phyloP scores from a whole-genome alignment of 768 basidiomycete species.

The Tubosaeta sp. region DNA sequence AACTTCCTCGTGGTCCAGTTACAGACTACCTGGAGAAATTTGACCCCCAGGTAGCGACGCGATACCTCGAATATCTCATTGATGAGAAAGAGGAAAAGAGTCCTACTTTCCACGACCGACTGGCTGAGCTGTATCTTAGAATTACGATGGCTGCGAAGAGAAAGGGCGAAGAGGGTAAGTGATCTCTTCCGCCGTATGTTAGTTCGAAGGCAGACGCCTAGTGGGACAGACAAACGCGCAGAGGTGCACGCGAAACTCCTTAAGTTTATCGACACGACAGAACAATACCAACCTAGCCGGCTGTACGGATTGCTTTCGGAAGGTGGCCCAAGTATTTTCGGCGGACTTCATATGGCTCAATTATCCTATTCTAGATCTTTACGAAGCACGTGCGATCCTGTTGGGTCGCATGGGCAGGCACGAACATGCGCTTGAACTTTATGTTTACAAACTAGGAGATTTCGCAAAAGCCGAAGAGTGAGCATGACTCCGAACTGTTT shows the following conservation, averaged over 20 bases:
- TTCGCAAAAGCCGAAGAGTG: constrained; percentile 83
- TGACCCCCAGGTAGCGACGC: constrained; percentile 55
- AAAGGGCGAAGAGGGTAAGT: constrained; percentile 54
- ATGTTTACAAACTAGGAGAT: constrained; percentile 83
- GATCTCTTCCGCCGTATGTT: background rate
- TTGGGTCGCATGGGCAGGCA: constrained; percentile 87
- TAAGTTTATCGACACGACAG: constrained; percentile 67
- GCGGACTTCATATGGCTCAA: background rate
- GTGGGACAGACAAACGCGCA: constrained; percentile 39
- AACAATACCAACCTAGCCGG: constrained; percentile 70
- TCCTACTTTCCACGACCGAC: constrained; percentile 76
- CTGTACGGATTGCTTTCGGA: constrained; percentile 82
- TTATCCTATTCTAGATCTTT: constrained; percentile 55
- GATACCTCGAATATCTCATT: constrained; percentile 85
- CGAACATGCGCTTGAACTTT: constrained; percentile 91
- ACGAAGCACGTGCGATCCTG: constrained; percentile 88
- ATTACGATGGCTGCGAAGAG: constrained; percentile 59
- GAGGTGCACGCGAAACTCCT: constrained; percentile 68
- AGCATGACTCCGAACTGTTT: constrained; percentile 17
- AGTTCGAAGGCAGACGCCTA: background rate
- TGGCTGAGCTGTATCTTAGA: constrained; percentile 82
- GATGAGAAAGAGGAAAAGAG: constrained; percentile 65
- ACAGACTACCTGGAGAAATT: constrained; percentile 74
- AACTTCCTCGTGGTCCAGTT: constrained; percentile 75
- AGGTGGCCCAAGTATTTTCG: constrained; percentile 43